phyloP scores from a whole-genome alignment of 768 basidiomycete genomes.

The Paxillus involutus region DNA sequence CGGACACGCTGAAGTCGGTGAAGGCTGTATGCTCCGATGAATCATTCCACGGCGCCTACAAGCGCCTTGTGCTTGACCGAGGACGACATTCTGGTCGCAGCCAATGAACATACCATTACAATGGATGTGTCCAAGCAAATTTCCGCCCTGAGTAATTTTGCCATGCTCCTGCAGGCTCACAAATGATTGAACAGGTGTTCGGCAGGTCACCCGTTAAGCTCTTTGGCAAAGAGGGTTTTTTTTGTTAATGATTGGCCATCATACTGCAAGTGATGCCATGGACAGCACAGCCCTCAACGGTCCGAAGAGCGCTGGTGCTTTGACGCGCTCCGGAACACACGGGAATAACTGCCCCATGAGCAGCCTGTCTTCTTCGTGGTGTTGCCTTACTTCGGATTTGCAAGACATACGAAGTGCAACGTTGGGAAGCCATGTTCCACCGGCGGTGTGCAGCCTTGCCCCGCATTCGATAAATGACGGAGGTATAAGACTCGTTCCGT shows the following conservation, averaged over 20 bases:
- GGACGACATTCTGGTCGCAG: conserved; percentile 4
- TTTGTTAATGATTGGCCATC: conserved; percentile 26
- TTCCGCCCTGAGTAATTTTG: conserved; percentile 19
- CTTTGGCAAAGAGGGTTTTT: conserved; percentile 28
- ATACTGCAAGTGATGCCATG: conserved; percentile 27
- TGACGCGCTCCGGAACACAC: conserved; percentile 30
- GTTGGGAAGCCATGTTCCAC: conserved; percentile 28
- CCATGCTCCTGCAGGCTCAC: conserved; percentile 7
- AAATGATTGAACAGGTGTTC: conserved; percentile 12
- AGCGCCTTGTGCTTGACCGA: conserved; percentile 7
- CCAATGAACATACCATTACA: conserved; percentile 18
- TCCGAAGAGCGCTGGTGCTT: conserved; percentile 21
- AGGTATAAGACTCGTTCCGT: conserved; percentile 29
- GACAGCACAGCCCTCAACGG: conserved; percentile 24
- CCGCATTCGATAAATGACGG: conserved; percentile 22
- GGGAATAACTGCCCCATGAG: conserved; percentile 21
- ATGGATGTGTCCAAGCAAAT: conserved; percentile 21
- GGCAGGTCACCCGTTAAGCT: conserved; percentile 26
- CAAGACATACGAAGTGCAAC: conserved; percentile 27
- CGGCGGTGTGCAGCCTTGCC: conserved; percentile 16
- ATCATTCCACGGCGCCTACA: conserved; percentile 11
- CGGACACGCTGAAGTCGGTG: conserved; percentile 25
- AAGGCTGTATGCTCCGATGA: conserved; percentile 12
- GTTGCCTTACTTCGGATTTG: conserved; percentile 33
- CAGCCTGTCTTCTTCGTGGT: conserved; percentile 31